Base-by-base conservation (phyloP, 495 filamentous ascomycete genomes). In the Aspergillus bertholletiae region DNA sequence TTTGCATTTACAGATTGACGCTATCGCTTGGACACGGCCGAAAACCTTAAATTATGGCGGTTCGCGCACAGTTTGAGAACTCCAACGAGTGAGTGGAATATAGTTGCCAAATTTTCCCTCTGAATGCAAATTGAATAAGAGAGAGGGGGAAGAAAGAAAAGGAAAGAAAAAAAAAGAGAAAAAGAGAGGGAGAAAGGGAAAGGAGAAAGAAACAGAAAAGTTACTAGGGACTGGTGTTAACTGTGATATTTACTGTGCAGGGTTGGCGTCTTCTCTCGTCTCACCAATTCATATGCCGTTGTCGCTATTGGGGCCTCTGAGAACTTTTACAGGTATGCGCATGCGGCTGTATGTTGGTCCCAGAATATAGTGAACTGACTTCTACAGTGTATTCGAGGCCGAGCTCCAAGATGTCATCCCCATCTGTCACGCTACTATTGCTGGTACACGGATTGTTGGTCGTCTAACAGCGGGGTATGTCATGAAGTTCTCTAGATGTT, bases 381-480 rank as follows among this genome's bases (percentile, higher is more conserved):
- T 11, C 17, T 7, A 55, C 23, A 78, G 78, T 79, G 80, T 97
- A 61, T 98, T 98, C 79, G 95, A 98, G 77, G 85, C 94, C 52
- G 94, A 98, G 76, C 79, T 98, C 30, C 89, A 94, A 78, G 95
- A 97, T 77, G 87, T 96, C 52, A 96, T 98, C 51, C 94, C 94
- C 56, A 96, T 97, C 74, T 96, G 92, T 74, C 89, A 93, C 67
- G 89, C 90, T 50, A 96, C 92, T n/a, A 97, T 98, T 66, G 92
- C 91, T 26, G 95, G 94, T 53, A 98, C 93, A 30, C 80, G 93
- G 55, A 97, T 98, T 69, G 86, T 98, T 64, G 94, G 94, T 41
- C 84, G 93, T 65, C 80, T 98, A 75, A 96, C 95, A 53, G 89
- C 92, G 67, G 94, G 92, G 90, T 95, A 84, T 67, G 84, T 72